phyloP scores from a whole-genome alignment of 257 asterid species.

The Solanum corneliomulleri region DNA sequence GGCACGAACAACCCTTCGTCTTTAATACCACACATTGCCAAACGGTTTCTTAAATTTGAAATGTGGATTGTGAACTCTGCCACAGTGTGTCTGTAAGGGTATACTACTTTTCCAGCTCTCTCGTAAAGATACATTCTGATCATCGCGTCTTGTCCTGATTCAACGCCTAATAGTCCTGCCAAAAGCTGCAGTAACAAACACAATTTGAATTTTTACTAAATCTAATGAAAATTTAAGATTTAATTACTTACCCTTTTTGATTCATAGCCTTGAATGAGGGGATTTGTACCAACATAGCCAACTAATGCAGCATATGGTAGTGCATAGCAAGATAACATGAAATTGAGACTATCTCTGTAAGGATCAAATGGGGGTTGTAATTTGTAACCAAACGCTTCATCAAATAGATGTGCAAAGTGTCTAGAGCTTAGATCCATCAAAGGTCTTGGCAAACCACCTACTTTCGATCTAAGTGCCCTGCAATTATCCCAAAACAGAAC shows the following conservation, averaged over 20 bases:
- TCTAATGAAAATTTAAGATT: neutral
- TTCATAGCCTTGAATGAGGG: conserved; percentile 16
- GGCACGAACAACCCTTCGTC: conserved; percentile 46
- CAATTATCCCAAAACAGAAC: neutral
- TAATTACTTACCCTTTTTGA: conserved; percentile 12
- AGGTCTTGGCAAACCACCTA: conserved; percentile 41
- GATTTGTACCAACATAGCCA: conserved; percentile 43
- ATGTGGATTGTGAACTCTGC: conserved; percentile 31
- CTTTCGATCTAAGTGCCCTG: conserved; percentile 31
- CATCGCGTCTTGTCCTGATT: conserved; percentile 50
- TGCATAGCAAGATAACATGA: conserved; percentile 28
- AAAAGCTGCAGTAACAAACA: conserved; percentile 11
- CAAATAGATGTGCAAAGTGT: conserved; percentile 23
- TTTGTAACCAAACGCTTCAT: conserved; percentile 37
- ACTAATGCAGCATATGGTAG: conserved; percentile 34
- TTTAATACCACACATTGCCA: conserved; percentile 31
- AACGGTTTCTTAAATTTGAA: conserved; percentile 25
- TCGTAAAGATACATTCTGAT: conserved; percentile 32
- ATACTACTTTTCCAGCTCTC: conserved; percentile 12
- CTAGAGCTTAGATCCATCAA: conserved; percentile 26
- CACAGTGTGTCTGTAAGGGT: conserved; percentile 31
- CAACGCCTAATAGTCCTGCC: conserved; percentile 41
- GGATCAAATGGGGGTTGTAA: conserved; percentile 41
- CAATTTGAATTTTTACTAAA: neutral
- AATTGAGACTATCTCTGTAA: conserved; percentile 29